Evolutionary conservation across 441 rosid genomes (phyloP), one percentile per base, ranked within the genome.

Genomic region (Gossypium schwendimanii): DNA sequence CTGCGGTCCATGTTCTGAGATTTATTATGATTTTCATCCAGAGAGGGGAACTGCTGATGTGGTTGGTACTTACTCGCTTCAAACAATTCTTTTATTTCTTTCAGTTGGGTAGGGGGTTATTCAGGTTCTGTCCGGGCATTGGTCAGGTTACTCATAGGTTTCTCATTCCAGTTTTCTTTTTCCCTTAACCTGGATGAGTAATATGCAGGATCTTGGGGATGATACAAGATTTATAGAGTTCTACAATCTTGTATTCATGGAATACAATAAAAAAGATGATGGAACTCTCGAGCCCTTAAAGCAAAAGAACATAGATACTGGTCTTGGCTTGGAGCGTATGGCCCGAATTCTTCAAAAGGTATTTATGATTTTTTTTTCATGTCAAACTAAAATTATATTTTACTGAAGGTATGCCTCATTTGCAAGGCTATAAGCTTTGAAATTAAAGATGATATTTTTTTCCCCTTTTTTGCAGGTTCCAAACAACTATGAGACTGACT

Each of bases 1-100:
- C 66, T 94, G 98, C 80, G 98, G 97, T 64, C 98, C 97, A 28
- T 92, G 97, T 87, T 92, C 98, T 6, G 98, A 94, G 82, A 84
- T 94, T 59, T 94, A 94, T 70, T 94, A 90, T 80, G 97, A 94
- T 77, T 92, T 94, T 80, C 80, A 82, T 81, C 96, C 97, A 4
- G 97, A 92, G 81, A 87, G 83, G 81, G 97, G 98, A 71, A 60
- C 36, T 78, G 78, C 41, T 41, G 75, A 84, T 70, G 84, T 63
- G 74, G 94, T 89, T 62, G 74, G 94, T 89, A 84, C 50, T 80
- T 63, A 44, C 59, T 33, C 14, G 3, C 23, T 47, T 28, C 15
- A 9, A 23, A 71, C 21, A 47, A 21, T 47, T 57, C 63, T 57
- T 39, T 57, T 58, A 2, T n/a, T n/a, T 41, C 52, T 57, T 70